Evolutionary conservation across 2,329 filamentous ascomycete genomes (phyloP), one percentile per base, ranked within the genome.

Genomic region (Scortechinia acanthostroma): DNA sequence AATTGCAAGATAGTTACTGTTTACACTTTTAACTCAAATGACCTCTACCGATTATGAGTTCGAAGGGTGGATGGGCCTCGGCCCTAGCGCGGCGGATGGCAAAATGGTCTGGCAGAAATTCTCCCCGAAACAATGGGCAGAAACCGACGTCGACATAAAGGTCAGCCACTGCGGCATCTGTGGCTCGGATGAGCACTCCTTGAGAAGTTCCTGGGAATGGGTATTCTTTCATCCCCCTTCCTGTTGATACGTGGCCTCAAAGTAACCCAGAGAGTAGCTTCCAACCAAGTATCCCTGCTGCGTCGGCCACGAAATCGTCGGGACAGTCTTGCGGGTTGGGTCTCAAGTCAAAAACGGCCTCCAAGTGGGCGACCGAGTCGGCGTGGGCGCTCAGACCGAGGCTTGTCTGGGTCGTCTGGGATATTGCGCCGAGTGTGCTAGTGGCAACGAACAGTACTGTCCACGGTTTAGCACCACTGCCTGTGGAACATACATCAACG

Each of bases 141-240:
- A 85, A 56, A 74, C 70, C 21, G 79, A 85, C 49, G 62, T 86
- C 45, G 81, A 86, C 54, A 80, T 86, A 52, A 68, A 76, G 54
- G 64, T 86, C 50, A 74, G 76, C 2, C 79, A 84, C 63, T 84
- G 79, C 54, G 80, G 81, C 48, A 73, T 86, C 50, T 86, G 81
- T 55, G 80, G 77, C 45, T 74, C 72, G 0, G 80, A 84, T 50
- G 43, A 83, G 25, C 78, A 84, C 60, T 73, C 65, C 3, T 64
- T 83, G 3, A 67, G 71, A 28, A 76, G 73, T 2, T 78, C 73
- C 42, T 77, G 74, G 74, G 64, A 66, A 54, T 47, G 64, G 56
- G 22, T 28, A 28, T 30, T 20, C 37, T 42, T 42, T 42, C 6
- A 13, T 42, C 10, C 15, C 13, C 16, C 19, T 17, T 30, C 35